Conservation (phyloP, 2,329 filamentous ascomycete genomes). For the Huntiella omanensis region DNA sequence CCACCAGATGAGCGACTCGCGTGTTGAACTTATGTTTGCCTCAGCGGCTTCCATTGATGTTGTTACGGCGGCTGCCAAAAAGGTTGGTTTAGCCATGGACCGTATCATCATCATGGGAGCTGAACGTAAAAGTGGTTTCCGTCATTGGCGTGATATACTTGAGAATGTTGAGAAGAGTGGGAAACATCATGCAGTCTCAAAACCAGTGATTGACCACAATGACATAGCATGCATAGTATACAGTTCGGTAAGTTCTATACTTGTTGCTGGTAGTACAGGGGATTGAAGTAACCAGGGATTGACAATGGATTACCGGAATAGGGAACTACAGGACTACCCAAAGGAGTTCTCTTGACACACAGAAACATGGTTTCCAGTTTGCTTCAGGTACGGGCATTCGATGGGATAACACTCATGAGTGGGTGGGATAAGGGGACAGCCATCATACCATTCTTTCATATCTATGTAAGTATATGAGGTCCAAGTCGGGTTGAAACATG, state of each 20-base stretch:
- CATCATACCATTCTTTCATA: constrained; percentile 78
- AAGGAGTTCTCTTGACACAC: constrained; percentile 78
- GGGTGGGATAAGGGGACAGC: constrained; percentile 56
- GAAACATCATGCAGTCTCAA: constrained; percentile 14
- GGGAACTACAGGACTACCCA: constrained; percentile 79
- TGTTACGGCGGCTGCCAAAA: constrained; percentile 47
- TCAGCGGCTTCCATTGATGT: constrained; percentile 46
- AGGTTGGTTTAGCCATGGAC: constrained; percentile 50
- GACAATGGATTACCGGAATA: constrained; percentile 9
- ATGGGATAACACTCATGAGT: constrained; percentile 36
- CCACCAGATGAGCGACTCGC: constrained; percentile 64
- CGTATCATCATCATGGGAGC: constrained; percentile 63
- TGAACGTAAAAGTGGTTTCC: constrained; percentile 39
- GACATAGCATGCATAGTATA: constrained; percentile 78
- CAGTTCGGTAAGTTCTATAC: constrained; percentile 32
- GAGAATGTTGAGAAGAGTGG: constrained; percentile 17
- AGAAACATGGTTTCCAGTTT: constrained; percentile 64
- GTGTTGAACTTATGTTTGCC: constrained; percentile 57
- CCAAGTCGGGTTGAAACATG: background rate
- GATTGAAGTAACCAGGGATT: too few relatives aligned
- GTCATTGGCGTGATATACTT: constrained; percentile 51
- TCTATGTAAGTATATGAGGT: constrained; percentile 43
- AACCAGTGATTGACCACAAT: constrained; percentile 38
- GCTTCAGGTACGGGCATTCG: constrained; percentile 32
- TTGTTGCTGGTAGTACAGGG: too few relatives aligned